Conservation (phyloP, 352 stramenopile genomes). For the Phytophthora sp. region DNA sequence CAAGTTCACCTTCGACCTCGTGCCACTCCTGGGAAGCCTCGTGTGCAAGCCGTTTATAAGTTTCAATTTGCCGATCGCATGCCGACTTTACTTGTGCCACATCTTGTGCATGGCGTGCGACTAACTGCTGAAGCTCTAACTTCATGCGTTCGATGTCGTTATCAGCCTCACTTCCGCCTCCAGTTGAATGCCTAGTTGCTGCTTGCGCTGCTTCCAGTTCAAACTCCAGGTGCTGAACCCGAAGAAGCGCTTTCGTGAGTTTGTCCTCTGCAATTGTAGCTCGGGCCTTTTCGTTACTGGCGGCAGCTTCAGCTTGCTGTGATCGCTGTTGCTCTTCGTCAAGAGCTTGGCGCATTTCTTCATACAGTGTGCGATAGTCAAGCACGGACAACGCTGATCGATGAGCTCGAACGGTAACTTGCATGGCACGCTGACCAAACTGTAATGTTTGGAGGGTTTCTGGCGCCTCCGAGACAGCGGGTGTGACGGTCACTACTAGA, state of each 20-base stretch:
- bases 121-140: slow-evolving; percentile 31
- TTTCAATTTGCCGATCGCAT: slow-evolving; percentile 67
- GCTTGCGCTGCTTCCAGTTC: slow-evolving; percentile 52
- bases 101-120: slow-evolving; percentile 52
- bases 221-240: slow-evolving; percentile 72
- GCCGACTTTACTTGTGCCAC: slow-evolving; percentile 48
- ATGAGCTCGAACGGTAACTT: slow-evolving; percentile 65
- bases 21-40: slow-evolving; percentile 75
- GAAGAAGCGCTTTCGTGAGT: slow-evolving; percentile 57
- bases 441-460: slow-evolving; percentile 75
- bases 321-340: slow-evolving; percentile 46
- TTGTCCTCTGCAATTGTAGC: slow-evolving; percentile 42
- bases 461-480: slow-evolving; percentile 44
- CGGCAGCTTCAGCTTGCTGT: slow-evolving; percentile 21
- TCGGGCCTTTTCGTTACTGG: slow-evolving; percentile 25
- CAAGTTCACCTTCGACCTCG: slow-evolving; percentile 65
- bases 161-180: neutral
- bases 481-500: slow-evolving; percentile 67
- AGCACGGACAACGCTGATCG: slow-evolving; percentile 67
- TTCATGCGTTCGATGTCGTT: slow-evolving; percentile 33
- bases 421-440: slow-evolving; percentile 79
- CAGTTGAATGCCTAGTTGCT: slow-evolving; percentile 7
- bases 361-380: slow-evolving; percentile 73
- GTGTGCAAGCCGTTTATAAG: slow-evolving; percentile 65
- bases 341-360: slow-evolving; percentile 57